Conservation (phyloP, 1,139 yeast genomes). For the Candida glucosophila region DNA sequence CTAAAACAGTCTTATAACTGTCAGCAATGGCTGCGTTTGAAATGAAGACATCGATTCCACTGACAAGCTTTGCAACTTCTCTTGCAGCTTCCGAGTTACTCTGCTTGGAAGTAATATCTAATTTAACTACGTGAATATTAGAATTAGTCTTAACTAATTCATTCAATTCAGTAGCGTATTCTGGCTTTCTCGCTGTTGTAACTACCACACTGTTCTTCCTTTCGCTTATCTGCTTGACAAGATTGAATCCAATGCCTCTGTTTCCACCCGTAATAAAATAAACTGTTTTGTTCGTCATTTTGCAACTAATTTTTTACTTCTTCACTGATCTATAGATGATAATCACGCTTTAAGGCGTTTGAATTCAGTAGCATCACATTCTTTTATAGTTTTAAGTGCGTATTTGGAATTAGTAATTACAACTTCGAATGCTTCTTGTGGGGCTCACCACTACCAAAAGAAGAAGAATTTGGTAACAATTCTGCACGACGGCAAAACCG, state of each 20-base stretch:
- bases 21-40: slow-evolving; percentile 11
- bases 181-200: slow-evolving; percentile 12
- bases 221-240: slow-evolving; percentile 7
- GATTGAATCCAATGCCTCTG: slow-evolving; percentile 14
- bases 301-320: no score
- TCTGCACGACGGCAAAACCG: no score
- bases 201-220: slow-evolving; percentile 8
- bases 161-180: slow-evolving; percentile 7
- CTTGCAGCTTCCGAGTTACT: slow-evolving; percentile 6
- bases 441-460: no score
- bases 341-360: no score
- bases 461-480: no score
- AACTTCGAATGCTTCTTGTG: no score
- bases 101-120: slow-evolving; percentile 2
- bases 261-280: slow-evolving; percentile 15
- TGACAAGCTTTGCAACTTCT: slow-evolving; percentile 6
- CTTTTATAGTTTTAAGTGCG: no score
- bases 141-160: slow-evolving; percentile 4
- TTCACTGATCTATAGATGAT: no score
- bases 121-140: slow-evolving; percentile 3
- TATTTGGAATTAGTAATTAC: no score
- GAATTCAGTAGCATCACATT: no score
- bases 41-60: slow-evolving; percentile 10
- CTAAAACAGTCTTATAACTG: slow-evolving; percentile 3
- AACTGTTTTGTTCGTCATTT: slow-evolving; percentile 3